A percentile compares a stretch with the other conserved stretches of the same genome.
These are phyloP conservation scores for Termitomyces sp. DNA, from an alignment of 768 basidiomycete genomes.

Conservation along the genomic window DNA sequence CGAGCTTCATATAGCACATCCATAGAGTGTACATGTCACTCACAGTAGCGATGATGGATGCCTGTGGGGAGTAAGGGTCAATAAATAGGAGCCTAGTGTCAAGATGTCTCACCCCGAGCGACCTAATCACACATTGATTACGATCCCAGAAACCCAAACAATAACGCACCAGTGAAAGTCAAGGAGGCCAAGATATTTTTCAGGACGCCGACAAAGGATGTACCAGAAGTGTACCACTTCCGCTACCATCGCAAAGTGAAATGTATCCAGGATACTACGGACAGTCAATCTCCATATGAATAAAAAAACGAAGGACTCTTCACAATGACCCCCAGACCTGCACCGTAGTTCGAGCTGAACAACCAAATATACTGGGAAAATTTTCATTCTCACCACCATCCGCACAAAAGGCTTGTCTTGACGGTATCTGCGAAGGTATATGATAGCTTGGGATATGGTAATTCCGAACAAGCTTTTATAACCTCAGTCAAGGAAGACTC, in stretches of 20 bases:
- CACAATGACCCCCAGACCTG: slow-evolving; percentile 10
- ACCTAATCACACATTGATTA: not conserved
- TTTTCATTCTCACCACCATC: not conserved
- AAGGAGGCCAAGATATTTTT: slow-evolving; percentile 1
- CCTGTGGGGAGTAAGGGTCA: not conserved
- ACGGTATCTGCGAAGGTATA: slow-evolving; percentile 7
- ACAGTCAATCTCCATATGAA: too few relatives aligned
- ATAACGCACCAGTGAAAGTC: slow-evolving; percentile 7
- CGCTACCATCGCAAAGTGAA: slow-evolving; percentile 9
- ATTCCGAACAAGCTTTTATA: slow-evolving; percentile 2
- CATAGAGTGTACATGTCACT: not conserved
- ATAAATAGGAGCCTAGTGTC: not conserved
- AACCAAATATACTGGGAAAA: not conserved
- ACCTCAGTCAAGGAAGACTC: not conserved
- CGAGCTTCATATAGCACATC: not conserved
- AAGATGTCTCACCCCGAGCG: slow-evolving; percentile 3
- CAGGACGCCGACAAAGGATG: slow-evolving; percentile 3
- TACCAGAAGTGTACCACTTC: slow-evolving; percentile 11
- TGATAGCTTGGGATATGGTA: slow-evolving; percentile 6
- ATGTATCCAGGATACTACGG: slow-evolving; percentile 7
- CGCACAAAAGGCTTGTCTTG: slow-evolving; percentile 4
- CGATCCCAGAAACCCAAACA: not conserved
- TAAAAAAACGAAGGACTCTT: not conserved
- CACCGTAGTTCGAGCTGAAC: not conserved
- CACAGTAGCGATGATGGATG: slow-evolving; percentile 10